These are phyloP conservation scores for Hagleromyces aurorensis DNA, from an alignment of 805 yeast species.

Conservation along the genomic window DNA sequence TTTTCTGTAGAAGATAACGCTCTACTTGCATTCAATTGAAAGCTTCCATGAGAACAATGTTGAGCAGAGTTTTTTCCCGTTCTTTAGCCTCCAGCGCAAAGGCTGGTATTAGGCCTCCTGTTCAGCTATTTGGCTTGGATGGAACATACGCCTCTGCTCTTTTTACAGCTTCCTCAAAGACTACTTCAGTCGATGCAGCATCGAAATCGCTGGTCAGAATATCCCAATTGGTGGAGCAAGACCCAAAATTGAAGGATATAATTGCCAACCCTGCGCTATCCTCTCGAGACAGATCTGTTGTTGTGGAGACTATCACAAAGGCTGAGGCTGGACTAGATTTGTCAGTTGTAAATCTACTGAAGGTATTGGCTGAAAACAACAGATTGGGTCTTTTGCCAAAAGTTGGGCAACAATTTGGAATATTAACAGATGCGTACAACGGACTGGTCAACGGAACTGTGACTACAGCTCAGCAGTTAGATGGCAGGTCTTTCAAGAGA, in stretches of 20 bases:
- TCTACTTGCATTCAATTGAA: too few species aligned
- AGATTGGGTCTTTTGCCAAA: conserved; percentile 64
- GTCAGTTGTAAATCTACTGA: conserved; percentile 70
- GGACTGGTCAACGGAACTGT: conserved; percentile 92
- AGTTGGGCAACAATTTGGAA: conserved; percentile 62
- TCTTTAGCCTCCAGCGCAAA: conserved; percentile 57
- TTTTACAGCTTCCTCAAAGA: conserved; percentile 83
- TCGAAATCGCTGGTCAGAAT: conserved; percentile 56
- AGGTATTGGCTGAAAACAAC: conserved; percentile 89
- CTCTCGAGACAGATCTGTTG: conserved; percentile 59
- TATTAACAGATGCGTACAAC: conserved; percentile 78
- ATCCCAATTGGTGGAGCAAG: conserved; percentile 44
- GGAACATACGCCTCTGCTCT: conserved; percentile 97
- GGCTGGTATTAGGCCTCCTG: conserved; percentile 64
- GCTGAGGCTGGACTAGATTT: conserved; percentile 48
- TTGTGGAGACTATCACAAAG: conserved; percentile 51
- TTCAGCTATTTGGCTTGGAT: conserved; percentile 88
- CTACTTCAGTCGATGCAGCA: conserved; percentile 65
- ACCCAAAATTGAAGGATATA: conserved; percentile 52
- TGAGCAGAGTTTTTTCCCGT: conserved; percentile 61
- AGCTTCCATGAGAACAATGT: too few species aligned
- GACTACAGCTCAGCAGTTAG: conserved; percentile 80
- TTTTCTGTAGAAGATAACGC: too few species aligned
- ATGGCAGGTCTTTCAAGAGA: conserved; percentile 68
- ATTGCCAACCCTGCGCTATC: conserved; percentile 82